Evolutionary conservation across 2,329 filamentous ascomycete genomes (phyloP).

Genomic region (Fusarium fracticaudum): DNA sequence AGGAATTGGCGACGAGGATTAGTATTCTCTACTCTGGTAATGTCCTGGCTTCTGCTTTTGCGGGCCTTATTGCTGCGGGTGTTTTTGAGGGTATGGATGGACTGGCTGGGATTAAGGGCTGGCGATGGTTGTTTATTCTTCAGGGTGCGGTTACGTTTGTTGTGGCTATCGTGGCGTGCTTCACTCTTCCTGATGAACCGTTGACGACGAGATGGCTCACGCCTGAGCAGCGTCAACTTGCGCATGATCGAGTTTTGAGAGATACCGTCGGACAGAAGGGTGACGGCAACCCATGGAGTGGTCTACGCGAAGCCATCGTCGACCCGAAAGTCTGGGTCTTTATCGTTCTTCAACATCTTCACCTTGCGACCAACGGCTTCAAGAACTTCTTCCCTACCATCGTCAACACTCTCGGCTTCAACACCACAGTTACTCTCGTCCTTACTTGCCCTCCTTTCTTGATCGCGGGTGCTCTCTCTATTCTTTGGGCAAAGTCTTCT

Average conservation of each 20-base stretch:
- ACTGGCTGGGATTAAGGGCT: constrained; percentile 38
- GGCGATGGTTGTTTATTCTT: constrained; percentile 49
- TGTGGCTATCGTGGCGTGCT: constrained; percentile 46
- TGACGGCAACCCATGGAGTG: constrained; percentile 12
- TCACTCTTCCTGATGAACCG: constrained; percentile 51
- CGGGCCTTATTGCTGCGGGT: constrained; percentile 56
- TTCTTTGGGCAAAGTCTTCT: constrained; percentile 34
- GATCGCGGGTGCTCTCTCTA: constrained; percentile 47
- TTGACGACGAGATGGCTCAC: constrained; percentile 52
- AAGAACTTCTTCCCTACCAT: constrained; percentile 49
- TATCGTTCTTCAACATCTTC: constrained; percentile 26
- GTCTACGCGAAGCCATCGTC: constrained; percentile 13
- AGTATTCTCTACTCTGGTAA: constrained; percentile 57
- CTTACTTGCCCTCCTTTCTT: constrained; percentile 62
- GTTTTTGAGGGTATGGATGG: constrained; percentile 50
- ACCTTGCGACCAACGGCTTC: constrained; percentile 43
- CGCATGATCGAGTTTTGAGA: constrained; percentile 51
- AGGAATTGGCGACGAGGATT: constrained; percentile 55
- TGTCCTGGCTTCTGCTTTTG: constrained; percentile 51
- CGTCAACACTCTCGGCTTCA: constrained; percentile 58
- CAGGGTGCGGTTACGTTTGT: constrained; percentile 42
- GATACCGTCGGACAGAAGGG: constrained; percentile 38
- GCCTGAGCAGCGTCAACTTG: constrained; percentile 52
- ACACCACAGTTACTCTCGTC: constrained; percentile 57
- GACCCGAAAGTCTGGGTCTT: constrained; percentile 45